Conservation (phyloP, 441 rosid genomes). For the Gossypium trilobum region DNA sequence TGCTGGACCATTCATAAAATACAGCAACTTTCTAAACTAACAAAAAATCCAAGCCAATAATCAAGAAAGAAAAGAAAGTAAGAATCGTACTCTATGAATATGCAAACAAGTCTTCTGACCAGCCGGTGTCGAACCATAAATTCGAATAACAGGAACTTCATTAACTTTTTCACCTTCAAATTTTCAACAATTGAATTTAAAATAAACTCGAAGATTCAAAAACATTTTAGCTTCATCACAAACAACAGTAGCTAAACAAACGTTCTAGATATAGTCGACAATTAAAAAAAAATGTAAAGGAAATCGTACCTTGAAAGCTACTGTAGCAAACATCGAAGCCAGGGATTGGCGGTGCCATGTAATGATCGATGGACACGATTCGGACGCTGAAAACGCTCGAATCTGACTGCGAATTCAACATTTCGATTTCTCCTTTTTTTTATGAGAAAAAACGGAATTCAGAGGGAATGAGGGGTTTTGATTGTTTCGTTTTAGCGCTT, state of each 20-base stretch:
- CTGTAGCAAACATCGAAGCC: conserved; percentile 65
- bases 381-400: conserved; percentile 63
- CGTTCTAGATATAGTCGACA: not conserved
- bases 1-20: not conserved
- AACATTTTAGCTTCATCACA: not conserved
- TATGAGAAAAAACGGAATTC: not conserved
- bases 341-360: conserved; percentile 78
- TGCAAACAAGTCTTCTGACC: conserved; percentile 95
- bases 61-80: not conserved
- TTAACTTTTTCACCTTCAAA: conserved; percentile 66
- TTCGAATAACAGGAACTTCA: conserved; percentile 78
- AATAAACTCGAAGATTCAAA: not conserved
- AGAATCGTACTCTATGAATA: conserved; percentile 50
- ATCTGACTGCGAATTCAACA: conserved; percentile 42
- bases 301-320: conserved; percentile 62
- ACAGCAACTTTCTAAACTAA: not conserved
- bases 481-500: not conserved
- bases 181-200: not conserved
- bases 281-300: not conserved
- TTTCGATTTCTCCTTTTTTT: conserved; percentile 9
- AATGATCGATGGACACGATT: conserved; percentile 72
- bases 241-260: not conserved
- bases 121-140: conserved; percentile 83
- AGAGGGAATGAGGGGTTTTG: conserved; percentile 6
- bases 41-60: not conserved